Evolutionary conservation across 768 basidiomycete genomes (phyloP).

Genomic region (Pulveroboletus frians): DNA sequence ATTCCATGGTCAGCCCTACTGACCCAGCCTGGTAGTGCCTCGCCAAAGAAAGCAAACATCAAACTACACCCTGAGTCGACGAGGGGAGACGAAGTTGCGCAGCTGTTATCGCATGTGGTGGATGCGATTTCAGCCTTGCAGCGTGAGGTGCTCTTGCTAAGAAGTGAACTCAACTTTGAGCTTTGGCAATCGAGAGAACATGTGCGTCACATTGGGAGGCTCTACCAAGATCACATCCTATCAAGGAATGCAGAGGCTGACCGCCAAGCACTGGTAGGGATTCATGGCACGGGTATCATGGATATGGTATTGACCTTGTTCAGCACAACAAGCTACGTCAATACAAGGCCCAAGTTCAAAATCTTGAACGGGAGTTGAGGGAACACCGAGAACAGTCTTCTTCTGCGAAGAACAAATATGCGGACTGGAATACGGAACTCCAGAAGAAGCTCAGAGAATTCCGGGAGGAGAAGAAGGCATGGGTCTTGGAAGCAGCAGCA

Average conservation of each 20-base stretch:
- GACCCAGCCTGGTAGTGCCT: slow-evolving; percentile 33
- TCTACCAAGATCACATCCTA: slow-evolving; percentile 69
- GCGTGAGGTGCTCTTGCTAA: slow-evolving; percentile 65
- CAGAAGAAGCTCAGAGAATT: slow-evolving; percentile 70
- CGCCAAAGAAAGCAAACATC: slow-evolving; percentile 21
- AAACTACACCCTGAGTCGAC: slow-evolving; percentile 18
- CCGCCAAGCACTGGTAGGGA: slow-evolving; percentile 70
- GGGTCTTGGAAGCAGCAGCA: slow-evolving; percentile 63
- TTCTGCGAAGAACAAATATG: slow-evolving; percentile 70
- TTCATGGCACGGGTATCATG: not conserved
- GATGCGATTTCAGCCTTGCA: slow-evolving; percentile 68
- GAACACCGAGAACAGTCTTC: slow-evolving; percentile 71
- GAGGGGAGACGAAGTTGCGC: slow-evolving; percentile 8
- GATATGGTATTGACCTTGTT: slow-evolving; percentile 5
- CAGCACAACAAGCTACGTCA: slow-evolving; percentile 82
- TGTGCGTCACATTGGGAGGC: slow-evolving; percentile 72
- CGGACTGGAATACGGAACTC: slow-evolving; percentile 80
- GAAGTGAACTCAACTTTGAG: slow-evolving; percentile 83
- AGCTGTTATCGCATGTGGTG: slow-evolving; percentile 46
- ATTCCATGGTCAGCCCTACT: slow-evolving; percentile 48
- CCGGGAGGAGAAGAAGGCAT: slow-evolving; percentile 74
- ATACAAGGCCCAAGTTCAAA: slow-evolving; percentile 62
- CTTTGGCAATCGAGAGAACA: slow-evolving; percentile 80
- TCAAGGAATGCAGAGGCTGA: slow-evolving; percentile 76
- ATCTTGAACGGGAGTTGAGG: slow-evolving; percentile 62